phyloP scores from a whole-genome alignment of 2,329 filamentous ascomycete species.

The Aspergillus pseudoglaucus region DNA sequence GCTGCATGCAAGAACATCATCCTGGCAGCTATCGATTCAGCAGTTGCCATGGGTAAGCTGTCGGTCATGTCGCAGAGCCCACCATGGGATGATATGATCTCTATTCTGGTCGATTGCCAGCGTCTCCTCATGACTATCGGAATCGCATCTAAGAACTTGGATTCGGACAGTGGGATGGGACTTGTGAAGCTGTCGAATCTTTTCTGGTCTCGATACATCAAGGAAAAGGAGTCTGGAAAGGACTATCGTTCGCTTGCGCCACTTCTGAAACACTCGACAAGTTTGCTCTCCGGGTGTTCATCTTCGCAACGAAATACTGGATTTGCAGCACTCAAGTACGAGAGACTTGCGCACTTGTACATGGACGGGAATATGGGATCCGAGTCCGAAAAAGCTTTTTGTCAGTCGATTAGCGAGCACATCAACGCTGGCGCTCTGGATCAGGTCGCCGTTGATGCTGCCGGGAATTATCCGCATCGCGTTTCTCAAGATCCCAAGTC shows the following conservation, averaged over 20 bases:
- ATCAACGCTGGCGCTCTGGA: conserved; percentile 32
- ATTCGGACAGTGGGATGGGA: conserved; percentile 17
- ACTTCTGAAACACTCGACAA: conserved; percentile 36
- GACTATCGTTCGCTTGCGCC: conserved; percentile 29
- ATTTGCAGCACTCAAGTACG: conserved; percentile 39
- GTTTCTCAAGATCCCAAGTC: conserved; percentile 30
- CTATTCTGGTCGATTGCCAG: conserved; percentile 31
- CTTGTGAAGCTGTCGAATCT: conserved; percentile 40
- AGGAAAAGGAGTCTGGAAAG: conserved; percentile 33
- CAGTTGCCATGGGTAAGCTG: conserved; percentile 33
- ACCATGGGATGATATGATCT: conserved; percentile 32
- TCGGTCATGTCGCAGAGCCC: conserved; percentile 31
- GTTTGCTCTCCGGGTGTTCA: conserved; percentile 29
- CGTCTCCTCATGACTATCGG: conserved; percentile 29
- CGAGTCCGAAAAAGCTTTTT: conserved; percentile 33
- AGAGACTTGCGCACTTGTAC: conserved; percentile 38
- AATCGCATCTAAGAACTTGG: conserved; percentile 4
- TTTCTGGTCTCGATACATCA: conserved; percentile 43
- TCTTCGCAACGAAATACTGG: conserved; percentile 29
- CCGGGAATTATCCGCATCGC: conserved; percentile 19
- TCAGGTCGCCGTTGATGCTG: conserved; percentile 20
- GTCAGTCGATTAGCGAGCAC: conserved; percentile 36
- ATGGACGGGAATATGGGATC: conserved; percentile 29
- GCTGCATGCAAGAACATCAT: conserved; percentile 30
- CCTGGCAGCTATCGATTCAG: conserved; percentile 36